These are phyloP conservation scores for Stereum hirsutum DNA, from an alignment of 1,284 basidiomycete species.

Conservation along the genomic window DNA sequence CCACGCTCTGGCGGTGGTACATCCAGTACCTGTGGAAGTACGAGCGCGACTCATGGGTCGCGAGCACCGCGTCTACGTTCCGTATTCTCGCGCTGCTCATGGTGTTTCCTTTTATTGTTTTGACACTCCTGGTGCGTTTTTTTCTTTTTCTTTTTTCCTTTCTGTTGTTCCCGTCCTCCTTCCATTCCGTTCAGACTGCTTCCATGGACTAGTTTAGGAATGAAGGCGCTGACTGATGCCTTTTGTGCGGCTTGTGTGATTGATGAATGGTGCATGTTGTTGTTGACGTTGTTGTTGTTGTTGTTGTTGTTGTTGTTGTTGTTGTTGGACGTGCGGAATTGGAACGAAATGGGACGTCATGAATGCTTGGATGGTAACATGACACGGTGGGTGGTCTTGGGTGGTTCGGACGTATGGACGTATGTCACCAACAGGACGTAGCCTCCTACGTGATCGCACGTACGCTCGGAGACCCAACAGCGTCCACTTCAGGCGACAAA, in stretches of 20 bases:
- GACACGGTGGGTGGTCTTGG: too few species aligned
- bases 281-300: too few species aligned
- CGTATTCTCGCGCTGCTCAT: constrained; percentile 56
- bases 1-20: constrained; percentile 48
- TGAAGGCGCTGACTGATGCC: too few species aligned
- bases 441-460: constrained; percentile 76
- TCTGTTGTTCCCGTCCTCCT: not conserved
- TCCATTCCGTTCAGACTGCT: not conserved
- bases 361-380: too few species aligned
- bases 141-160: constrained; percentile 1
- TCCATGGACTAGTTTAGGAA: too few species aligned
- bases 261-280: too few species aligned
- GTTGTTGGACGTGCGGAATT: too few species aligned
- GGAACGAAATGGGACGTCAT: too few species aligned
- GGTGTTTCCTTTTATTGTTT: constrained; percentile 53
- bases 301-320: too few species aligned
- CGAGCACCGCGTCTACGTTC: constrained; percentile 50
- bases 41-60: constrained; percentile 55
- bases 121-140: constrained; percentile 52
- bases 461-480: constrained; percentile 50
- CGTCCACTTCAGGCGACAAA: constrained; percentile 11
- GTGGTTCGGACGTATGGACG: too few species aligned
- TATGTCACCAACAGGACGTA: constrained; percentile 47
- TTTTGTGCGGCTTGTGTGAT: too few species aligned
- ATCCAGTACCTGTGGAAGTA: constrained; percentile 55